Evolutionary conservation across 2,329 filamentous ascomycete genomes (phyloP).

Genomic region (Capronia coronata): DNA sequence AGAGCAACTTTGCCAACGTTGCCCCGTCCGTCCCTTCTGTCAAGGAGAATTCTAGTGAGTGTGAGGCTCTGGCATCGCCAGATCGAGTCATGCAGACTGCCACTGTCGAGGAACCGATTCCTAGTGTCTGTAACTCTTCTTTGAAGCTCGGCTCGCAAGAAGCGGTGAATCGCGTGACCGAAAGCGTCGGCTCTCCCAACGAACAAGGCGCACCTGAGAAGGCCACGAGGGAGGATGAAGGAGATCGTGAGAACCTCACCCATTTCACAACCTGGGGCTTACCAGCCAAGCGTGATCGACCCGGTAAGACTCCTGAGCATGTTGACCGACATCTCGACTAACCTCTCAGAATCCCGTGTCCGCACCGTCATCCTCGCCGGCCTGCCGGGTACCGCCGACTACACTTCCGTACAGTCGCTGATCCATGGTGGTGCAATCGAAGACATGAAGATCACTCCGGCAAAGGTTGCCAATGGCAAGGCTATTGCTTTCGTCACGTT

Average conservation of each 20-base stretch:
- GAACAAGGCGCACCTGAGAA: no score
- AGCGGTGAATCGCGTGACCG: no score
- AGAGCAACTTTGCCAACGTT: no score
- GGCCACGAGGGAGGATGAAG: constrained; percentile 21
- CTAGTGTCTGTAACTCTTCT: no score
- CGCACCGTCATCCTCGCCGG: constrained; percentile 34
- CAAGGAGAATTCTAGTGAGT: no score
- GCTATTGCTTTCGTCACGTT: constrained; percentile 35
- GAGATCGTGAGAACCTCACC: constrained; percentile 31
- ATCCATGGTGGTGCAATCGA: constrained; percentile 38
- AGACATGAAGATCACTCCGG: constrained; percentile 27
- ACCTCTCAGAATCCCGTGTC: constrained; percentile 20
- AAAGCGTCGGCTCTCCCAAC: no score
- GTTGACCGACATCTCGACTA: not conserved
- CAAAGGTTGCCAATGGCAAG: constrained; percentile 11
- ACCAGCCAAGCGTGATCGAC: constrained; percentile 25
- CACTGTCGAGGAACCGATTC: no score
- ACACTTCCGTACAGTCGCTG: constrained; percentile 34
- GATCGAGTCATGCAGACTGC: no score
- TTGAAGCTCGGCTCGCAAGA: no score
- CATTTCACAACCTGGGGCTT: constrained; percentile 34
- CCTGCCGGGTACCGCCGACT: constrained; percentile 33
- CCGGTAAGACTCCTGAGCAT: constrained; percentile 22
- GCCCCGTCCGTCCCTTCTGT: no score
- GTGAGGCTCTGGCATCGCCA: no score